Base-by-base conservation (phyloP, 306 rosid species). In the Vicia villosa region DNA sequence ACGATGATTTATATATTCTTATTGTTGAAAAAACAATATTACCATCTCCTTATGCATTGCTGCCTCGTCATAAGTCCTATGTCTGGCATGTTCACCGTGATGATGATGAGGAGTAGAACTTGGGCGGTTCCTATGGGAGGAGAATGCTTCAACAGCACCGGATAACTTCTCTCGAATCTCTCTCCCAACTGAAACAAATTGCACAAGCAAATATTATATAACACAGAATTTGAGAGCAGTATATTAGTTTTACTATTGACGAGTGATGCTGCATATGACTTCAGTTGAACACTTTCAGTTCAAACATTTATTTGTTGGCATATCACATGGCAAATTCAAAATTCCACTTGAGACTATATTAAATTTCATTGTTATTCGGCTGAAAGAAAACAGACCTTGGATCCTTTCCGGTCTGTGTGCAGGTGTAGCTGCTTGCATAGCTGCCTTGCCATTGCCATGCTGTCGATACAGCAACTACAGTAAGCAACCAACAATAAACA, bases 101-200 rank as follows among this genome's bases (percentile, higher is more conserved):
- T 38, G 88, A 43, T 46, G 67, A 38, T 38, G 88, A 58, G 99
- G 99, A 79, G 87, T 83, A 70, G 97, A 14, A 71, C 72, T 77
- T 20, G 85, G 26, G 17, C 72, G 83, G 71, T 87, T 89, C 81
- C 87, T 89, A 66, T 97, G 79, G 28, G 91, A 73, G 28, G 91
- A 73, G 80, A 86, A 84, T 54, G 82, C 87, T 84, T 95, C 99
- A 76, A 86, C 92, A 22, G 92, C 92, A 75, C 97, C 99, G 5
- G 97, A 82, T 63, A 84, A 86, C 81, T 89, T 84, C 67, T 91
- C 99, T 74, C 96, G 88, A 69, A 86, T 80, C 76, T 91, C 97
- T 77, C 84, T 95, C 59, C 95, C 97, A 72, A 74, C 99, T 95
- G 79, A 72, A 87, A 78, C 52, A 77, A 63, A 58, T 60, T 52